Percentiles rank a stretch among this genome's conserved stretches.
Evolutionary conservation across 371 early-diverging fungal genomes (phyloP).

Genomic region (Mortierella polycephala): DNA sequence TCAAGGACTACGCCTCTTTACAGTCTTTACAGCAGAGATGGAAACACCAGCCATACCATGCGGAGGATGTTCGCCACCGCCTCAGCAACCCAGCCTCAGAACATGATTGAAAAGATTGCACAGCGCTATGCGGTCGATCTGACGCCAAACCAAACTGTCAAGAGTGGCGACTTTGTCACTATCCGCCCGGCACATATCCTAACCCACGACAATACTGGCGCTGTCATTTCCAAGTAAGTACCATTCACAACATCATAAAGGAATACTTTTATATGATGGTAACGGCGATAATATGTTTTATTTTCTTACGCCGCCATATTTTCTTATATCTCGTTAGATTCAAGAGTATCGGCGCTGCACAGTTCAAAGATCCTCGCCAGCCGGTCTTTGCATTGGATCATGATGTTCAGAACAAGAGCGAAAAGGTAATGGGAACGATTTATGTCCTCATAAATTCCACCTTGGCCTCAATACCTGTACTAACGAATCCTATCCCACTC

Average conservation of each 20-base stretch:
- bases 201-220: constrained; percentile 97
- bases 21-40: not conserved
- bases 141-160: constrained; percentile 72
- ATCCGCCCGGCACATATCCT: constrained; percentile 92
- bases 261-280: not conserved
- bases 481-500: not conserved
- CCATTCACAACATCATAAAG: not conserved
- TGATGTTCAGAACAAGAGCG: constrained; percentile 94
- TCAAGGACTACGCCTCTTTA: not conserved
- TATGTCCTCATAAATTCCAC: not conserved
- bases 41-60: constrained; percentile 2
- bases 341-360: constrained; percentile 87
- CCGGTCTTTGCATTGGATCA: constrained; percentile 96
- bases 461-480: not conserved
- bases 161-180: constrained; percentile 91
- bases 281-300: not conserved
- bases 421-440: constrained; percentile 61
- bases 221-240: constrained; percentile 88
- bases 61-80: constrained; percentile 45
- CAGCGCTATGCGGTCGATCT: constrained; percentile 87
- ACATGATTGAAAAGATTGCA: constrained; percentile 92
- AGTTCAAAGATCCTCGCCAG: constrained; percentile 82
- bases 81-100: constrained; percentile 66
- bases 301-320: not conserved
- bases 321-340: constrained; percentile 65